Conservation (phyloP, 1,284 basidiomycete genomes). For the Pascua guehoae region DNA sequence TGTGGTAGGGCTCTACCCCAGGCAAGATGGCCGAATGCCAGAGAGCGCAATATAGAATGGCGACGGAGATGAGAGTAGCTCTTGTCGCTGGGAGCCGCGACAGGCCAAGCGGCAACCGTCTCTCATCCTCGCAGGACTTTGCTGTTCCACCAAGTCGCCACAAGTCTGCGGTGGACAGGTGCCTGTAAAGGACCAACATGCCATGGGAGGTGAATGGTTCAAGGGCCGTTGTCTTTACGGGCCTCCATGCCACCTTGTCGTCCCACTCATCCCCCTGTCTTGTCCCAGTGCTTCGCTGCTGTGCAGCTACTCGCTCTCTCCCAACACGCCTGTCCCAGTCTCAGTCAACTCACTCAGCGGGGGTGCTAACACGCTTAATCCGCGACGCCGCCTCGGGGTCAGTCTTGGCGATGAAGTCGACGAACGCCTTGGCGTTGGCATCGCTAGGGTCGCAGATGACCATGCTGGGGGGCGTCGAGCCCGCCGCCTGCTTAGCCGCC, state of each 20-base stretch:
- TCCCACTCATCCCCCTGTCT: neutral
- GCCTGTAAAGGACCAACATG: no score
- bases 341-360: slow-evolving; percentile 11
- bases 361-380: slow-evolving; percentile 7
- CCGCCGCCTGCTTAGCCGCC: slow-evolving; percentile 10
- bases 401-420: slow-evolving; percentile 10
- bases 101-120: no score
- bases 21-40: no score
- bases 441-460: slow-evolving; percentile 45
- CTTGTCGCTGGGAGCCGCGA: no score
- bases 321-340: neutral
- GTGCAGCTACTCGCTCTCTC: neutral
- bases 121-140: no score
- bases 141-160: no score
- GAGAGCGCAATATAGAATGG: no score
- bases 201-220: no score
- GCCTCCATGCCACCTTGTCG: neutral
- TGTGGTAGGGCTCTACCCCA: no score
- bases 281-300: neutral
- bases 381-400: slow-evolving; percentile 16
- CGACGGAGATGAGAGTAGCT: no score
- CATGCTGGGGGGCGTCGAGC: slow-evolving; percentile 21
- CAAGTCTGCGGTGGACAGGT: no score
- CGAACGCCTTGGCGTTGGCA: slow-evolving; percentile 27
- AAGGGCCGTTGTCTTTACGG: neutral